Evolutionary conservation across 108 stramenopile genomes (phyloP).

Genomic region (Mayamaea pseudoterrestris): DNA sequence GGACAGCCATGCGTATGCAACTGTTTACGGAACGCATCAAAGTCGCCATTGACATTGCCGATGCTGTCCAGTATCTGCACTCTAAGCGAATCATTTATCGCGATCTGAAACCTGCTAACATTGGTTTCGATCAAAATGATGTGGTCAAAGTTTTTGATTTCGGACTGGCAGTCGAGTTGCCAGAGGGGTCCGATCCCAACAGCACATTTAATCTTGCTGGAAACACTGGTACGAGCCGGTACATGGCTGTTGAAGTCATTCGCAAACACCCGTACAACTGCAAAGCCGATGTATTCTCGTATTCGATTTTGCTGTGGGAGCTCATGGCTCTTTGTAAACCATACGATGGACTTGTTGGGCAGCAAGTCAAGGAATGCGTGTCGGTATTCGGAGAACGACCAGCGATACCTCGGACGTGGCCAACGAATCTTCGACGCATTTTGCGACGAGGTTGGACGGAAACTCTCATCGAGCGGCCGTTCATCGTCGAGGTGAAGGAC

Average conservation of each 20-base stretch:
- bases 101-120: slow-evolving; percentile 56
- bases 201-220: slow-evolving; percentile 39
- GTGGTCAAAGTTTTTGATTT: slow-evolving; percentile 51
- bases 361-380: slow-evolving; percentile 41
- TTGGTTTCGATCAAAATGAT: slow-evolving; percentile 41
- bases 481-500: slow-evolving; percentile 22
- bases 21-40: slow-evolving; percentile 12
- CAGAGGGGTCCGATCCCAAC: slow-evolving; percentile 21
- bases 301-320: slow-evolving; percentile 61
- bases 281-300: slow-evolving; percentile 84
- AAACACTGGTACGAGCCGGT: slow-evolving; percentile 62
- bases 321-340: slow-evolving; percentile 42
- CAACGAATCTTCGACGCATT: slow-evolving; percentile 23
- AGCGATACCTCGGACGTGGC: slow-evolving; percentile 34
- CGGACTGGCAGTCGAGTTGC: slow-evolving; percentile 48
- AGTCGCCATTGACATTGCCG: slow-evolving; percentile 25
- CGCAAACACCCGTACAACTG: slow-evolving; percentile 79
- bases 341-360: slow-evolving; percentile 34
- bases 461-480: slow-evolving; percentile 19
- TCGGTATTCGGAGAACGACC: slow-evolving; percentile 37
- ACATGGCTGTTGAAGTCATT: slow-evolving; percentile 92
- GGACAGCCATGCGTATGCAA: slow-evolving; percentile 1
- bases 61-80: slow-evolving; percentile 32
- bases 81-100: slow-evolving; percentile 25
- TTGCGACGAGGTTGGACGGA: slow-evolving; percentile 36